Evolutionary conservation across 2,329 filamentous ascomycete species (phyloP).

Genomic region (Fusarium verrucosum): DNA sequence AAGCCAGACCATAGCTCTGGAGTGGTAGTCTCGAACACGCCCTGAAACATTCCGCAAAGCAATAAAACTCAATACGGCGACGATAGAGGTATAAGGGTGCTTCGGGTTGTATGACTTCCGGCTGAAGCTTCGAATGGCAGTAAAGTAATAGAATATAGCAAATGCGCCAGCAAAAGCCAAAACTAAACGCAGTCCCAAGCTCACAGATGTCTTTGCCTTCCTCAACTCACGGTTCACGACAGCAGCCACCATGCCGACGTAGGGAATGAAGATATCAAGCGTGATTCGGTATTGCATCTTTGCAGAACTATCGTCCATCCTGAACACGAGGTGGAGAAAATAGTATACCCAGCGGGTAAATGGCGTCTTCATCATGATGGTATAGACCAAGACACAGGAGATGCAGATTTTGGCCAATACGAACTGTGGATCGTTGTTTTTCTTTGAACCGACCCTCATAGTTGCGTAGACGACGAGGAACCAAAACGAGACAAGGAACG

Average conservation of each 20-base stretch:
- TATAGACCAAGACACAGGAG: slow-evolving; percentile 52
- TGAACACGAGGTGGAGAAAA: slow-evolving; percentile 52
- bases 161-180: slow-evolving; percentile 46
- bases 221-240: slow-evolving; percentile 36
- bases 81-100: slow-evolving; percentile 62
- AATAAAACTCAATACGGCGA: slow-evolving; percentile 63
- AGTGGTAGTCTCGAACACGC: slow-evolving; percentile 25
- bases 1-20: slow-evolving; percentile 59
- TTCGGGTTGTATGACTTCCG: slow-evolving; percentile 54
- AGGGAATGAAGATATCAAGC: slow-evolving; percentile 64
- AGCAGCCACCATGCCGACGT: slow-evolving; percentile 60
- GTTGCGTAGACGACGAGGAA: slow-evolving; percentile 65
- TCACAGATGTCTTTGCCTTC: background rate
- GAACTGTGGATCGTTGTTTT: slow-evolving; percentile 54
- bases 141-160: background rate
- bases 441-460: slow-evolving; percentile 52
- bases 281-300: slow-evolving; percentile 60
- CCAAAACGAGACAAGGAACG: slow-evolving; percentile 68
- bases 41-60: slow-evolving; percentile 57
- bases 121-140: background rate
- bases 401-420: slow-evolving; percentile 59
- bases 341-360: slow-evolving; percentile 27
- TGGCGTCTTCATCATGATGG: background rate
- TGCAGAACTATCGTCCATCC: slow-evolving; percentile 57
- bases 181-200: slow-evolving; percentile 28